Evolutionary conservation across 139 green algal genomes (phyloP), one percentile per base, ranked within the genome.

Genomic region (Nannochloris sp.): DNA sequence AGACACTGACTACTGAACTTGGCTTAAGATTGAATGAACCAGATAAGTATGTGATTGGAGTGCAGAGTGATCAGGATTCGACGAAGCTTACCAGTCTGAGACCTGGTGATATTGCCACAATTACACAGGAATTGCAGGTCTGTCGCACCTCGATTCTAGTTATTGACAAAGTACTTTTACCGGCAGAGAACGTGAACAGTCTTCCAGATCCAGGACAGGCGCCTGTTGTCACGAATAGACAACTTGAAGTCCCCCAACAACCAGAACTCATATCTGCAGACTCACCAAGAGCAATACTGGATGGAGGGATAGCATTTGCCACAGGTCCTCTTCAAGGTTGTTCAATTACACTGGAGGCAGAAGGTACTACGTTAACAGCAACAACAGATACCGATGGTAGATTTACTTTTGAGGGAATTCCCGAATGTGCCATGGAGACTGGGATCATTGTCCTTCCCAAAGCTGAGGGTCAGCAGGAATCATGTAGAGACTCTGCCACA

Each of bases 121-220:
- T 68, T 24, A 46, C 44, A 24, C 8, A 24, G 14, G 51, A 54
- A 21, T 8, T 65, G 11, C 40, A 27, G 25, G n/a, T 36, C 5
- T 66, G 66, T 57, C 10, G 27, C 6, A 9, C 29, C 31, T 24
- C 8, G 7, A 53, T 62, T 16, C 25, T 44, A 4, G 11, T 58
- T 24, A 58, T 68, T 34, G 60, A 66, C 37, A 44, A 64, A 29
- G 62, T 67, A 18, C 62, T 71, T 12, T 37, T 75, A 37, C 69
- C 69, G 1, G 57, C 63, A 18, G 46, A 27, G 49, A 50, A 21
- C 2, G 27, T 76, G 9, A 64, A 68, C 3, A 57, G 54, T 34
- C 44, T 76, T 21, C 50, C 50, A 25, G 46, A 53, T 53, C 46
- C 46, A 53, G 15, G 46, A 0, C 6, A 19, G n/a, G 5, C 16